phyloP scores from a whole-genome alignment of 2,329 filamentous ascomycete species.

The Nemania bipapillata region DNA sequence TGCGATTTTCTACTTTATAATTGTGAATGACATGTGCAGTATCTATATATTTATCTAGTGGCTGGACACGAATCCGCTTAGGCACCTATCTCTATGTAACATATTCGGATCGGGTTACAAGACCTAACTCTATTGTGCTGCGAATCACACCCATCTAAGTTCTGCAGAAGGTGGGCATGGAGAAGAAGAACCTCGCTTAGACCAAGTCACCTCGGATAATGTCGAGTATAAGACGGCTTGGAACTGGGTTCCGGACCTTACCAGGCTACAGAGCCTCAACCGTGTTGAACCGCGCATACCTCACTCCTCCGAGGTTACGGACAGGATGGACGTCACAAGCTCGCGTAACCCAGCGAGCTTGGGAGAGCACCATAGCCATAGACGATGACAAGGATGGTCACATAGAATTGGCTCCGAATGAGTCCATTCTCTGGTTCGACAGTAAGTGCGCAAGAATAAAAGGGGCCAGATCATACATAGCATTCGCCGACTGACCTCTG shows the following conservation, averaged over 20 bases:
- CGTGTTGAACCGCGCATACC: constrained; percentile 35
- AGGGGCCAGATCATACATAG: not conserved
- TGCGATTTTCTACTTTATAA: not conserved
- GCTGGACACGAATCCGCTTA: not conserved
- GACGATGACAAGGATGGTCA: constrained; percentile 79
- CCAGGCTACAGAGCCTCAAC: constrained; percentile 48
- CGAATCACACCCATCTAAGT: not conserved
- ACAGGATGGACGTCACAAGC: constrained; percentile 38
- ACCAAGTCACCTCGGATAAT: constrained; percentile 19
- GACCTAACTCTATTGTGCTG: not conserved
- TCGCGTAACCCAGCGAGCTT: constrained; percentile 45
- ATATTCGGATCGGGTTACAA: not conserved
- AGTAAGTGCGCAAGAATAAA: constrained; percentile 67
- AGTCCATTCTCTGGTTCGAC: constrained; percentile 89
- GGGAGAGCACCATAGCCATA: constrained; percentile 56
- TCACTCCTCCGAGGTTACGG: constrained; percentile 37
- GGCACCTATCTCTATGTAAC: not conserved
- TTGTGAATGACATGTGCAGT: not conserved
- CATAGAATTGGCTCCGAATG: constrained; percentile 78
- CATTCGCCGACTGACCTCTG: constrained; percentile 6
- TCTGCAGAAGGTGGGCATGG: constrained; percentile 15
- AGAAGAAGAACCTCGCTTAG: constrained; percentile 15
- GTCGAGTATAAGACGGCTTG: constrained; percentile 41
- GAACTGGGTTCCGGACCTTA: constrained; percentile 52
- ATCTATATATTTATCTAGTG: not conserved